A percentile compares a stretch with the other conserved stretches of the same genome.
Evolutionary conservation across 495 filamentous ascomycete genomes (phyloP).

Genomic region (Xylaria palmicola): DNA sequence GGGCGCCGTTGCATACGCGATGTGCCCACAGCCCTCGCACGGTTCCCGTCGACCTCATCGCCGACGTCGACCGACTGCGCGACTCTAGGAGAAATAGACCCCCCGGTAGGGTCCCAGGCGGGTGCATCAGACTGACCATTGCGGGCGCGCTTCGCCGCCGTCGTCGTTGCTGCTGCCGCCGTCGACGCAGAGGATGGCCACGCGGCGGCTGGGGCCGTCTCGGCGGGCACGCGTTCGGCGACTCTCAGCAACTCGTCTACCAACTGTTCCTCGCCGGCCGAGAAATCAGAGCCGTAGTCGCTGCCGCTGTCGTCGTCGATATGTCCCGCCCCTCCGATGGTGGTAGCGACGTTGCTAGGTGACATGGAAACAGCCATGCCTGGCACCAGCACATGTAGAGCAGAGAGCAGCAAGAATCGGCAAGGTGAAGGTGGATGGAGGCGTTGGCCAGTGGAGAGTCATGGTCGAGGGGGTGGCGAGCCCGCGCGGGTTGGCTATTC

Average conservation of each 20-base stretch:
- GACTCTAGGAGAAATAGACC: background rate
- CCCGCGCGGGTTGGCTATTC: background rate
- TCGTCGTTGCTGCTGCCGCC: background rate
- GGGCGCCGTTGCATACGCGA: background rate
- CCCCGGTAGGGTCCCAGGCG: background rate
- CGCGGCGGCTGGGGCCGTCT: background rate
- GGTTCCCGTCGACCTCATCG: too few relatives aligned
- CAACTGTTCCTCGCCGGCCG: conserved; percentile 55
- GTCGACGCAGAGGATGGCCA: background rate
- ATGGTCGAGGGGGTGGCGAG: background rate
- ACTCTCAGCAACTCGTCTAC: conserved; percentile 23
- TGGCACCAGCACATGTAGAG: background rate
- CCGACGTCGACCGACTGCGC: conserved; percentile 8
- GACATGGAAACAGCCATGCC: conserved; percentile 1
- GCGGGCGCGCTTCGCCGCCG: background rate
- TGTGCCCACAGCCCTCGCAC: conserved; percentile 12
- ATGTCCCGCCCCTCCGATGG: background rate
- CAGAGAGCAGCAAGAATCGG: too few relatives aligned
- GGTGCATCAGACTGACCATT: background rate
- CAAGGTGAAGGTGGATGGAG: background rate
- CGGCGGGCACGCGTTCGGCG: conserved; percentile 12
- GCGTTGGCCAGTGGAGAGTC: conserved; percentile 1
- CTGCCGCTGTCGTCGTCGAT: conserved; percentile 47
- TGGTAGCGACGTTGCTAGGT: background rate
- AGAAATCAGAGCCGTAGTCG: conserved; percentile 75